Evolutionary conservation across 2,329 filamentous ascomycete genomes (phyloP).

Genomic region (Ophiostoma montium): DNA sequence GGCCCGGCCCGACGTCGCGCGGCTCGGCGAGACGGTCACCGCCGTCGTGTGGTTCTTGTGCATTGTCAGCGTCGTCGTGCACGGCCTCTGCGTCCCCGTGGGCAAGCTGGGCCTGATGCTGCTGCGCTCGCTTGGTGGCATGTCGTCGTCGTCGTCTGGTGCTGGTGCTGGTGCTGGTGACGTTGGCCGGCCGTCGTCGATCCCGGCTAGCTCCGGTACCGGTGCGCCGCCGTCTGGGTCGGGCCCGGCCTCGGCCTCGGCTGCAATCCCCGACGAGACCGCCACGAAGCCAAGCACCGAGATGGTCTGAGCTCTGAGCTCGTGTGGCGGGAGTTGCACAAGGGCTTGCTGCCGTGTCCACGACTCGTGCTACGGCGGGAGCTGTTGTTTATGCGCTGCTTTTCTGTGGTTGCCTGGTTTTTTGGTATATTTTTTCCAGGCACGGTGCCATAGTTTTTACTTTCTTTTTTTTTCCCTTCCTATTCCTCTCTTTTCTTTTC

Average conservation of each 20-base stretch:
- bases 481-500: no score
- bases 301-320: neutral
- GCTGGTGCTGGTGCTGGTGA: neutral
- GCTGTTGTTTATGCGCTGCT: neutral
- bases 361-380: neutral
- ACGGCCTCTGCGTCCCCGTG: constrained; percentile 69
- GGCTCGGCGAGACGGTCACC: constrained; percentile 50
- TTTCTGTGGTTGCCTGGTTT: constrained; percentile 1
- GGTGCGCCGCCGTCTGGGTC: neutral
- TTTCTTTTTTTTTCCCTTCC: no score
- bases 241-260: neutral
- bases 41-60: constrained; percentile 78
- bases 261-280: constrained; percentile 27
- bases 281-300: neutral
- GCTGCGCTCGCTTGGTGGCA: constrained; percentile 46
- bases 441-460: neutral
- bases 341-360: neutral
- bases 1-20: constrained; percentile 35
- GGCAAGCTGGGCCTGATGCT: constrained; percentile 51
- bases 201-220: no score
- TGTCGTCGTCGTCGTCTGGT: constrained; percentile 11
- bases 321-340: neutral
- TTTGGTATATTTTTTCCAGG: constrained; percentile 7
- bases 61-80: constrained; percentile 72
- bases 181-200: no score